Base-by-base conservation (phyloP, 148 eudicot genomes). In the Vaccinium myrtillus region DNA sequence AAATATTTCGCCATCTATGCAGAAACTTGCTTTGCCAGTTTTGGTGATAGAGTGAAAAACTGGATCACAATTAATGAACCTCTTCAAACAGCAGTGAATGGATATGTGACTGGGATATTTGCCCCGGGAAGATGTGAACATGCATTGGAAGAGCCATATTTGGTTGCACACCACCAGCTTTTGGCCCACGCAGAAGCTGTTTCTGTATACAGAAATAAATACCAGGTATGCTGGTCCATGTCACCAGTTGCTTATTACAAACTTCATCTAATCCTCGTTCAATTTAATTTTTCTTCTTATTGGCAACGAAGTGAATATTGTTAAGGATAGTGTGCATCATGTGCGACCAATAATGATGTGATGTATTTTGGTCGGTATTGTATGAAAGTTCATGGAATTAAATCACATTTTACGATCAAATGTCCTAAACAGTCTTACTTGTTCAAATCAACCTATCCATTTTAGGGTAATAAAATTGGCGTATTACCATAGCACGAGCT, bases 31-130 rank as follows among this genome's bases (percentile, higher is more conserved):
- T 94, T 93, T 88, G 90, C 86, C 23, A 88, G 87, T 73, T 93
- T 94, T 85, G 98, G 98, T 63, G 96, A 94, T 89, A 90, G 96
- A 89, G 96, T 94, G 51, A 93, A 91, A 90, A 85, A 91, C 84
- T 94, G 98, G 96, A 94, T 93, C 67, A 94, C 98, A 67, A 75
- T 94, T 73, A 94, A 94, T 58, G 98, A 93, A 89, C 98, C 98
- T 86, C 95, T 93, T 87, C 98, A 94, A 86, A 91, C 93, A 70
- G 89, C 92, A 53, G 86, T 94, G 27, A 92, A 92, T 75, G 98
- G 95, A 75, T 86, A 94, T 85, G 83, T 89, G 80, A 82, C 86
- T 70, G 98, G 98, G 73, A 82, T 86, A 88, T 89, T 88, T 87
- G 98, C 98, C n/a, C 98, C 96, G 56, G 98, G 98, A 76, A 91